Conservation (phyloP, 768 basidiomycete genomes). For the Leccinum incarnatum region DNA sequence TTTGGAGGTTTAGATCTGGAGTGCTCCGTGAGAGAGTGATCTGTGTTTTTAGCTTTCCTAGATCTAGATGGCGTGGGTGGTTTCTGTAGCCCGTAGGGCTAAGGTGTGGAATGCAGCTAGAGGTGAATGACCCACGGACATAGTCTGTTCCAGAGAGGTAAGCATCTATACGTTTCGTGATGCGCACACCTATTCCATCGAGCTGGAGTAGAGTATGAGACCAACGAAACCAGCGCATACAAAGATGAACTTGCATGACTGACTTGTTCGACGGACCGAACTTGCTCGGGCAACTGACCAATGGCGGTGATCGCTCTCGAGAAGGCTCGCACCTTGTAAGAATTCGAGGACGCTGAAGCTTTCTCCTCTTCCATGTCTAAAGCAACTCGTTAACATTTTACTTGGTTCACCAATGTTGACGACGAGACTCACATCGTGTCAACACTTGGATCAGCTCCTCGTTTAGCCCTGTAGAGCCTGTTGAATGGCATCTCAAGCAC, state of each 20-base stretch:
- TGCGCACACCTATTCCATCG: conserved; percentile 38
- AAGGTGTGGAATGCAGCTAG: background rate
- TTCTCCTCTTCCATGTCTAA: conserved; percentile 45
- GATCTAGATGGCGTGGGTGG: conserved; percentile 7
- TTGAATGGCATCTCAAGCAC: conserved; percentile 18
- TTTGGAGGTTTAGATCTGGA: conserved; percentile 7
- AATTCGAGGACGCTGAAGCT: conserved; percentile 34
- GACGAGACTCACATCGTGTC: conserved; percentile 36
- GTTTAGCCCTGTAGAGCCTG: conserved; percentile 28
- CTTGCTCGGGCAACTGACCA: conserved; percentile 38
- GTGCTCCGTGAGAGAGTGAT: conserved; percentile 5
- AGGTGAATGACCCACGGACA: conserved; percentile 33
- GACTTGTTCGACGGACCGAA: conserved; percentile 44
- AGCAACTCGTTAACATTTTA: background rate
- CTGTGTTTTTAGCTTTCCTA: background rate
- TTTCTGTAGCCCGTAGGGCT: conserved; percentile 13
- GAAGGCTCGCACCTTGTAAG: conserved; percentile 51
- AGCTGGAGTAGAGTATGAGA: conserved; percentile 25
- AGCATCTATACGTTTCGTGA: conserved; percentile 45
- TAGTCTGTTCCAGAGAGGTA: conserved; percentile 33
- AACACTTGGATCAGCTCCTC: conserved; percentile 41
- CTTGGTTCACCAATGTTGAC: background rate
- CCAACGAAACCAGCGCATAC: background rate
- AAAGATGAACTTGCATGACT: conserved; percentile 18
- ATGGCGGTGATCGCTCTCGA: conserved; percentile 46